Evolutionary conservation across 2,329 filamentous ascomycete species (phyloP).

Genomic region (Xylaria sp.): DNA sequence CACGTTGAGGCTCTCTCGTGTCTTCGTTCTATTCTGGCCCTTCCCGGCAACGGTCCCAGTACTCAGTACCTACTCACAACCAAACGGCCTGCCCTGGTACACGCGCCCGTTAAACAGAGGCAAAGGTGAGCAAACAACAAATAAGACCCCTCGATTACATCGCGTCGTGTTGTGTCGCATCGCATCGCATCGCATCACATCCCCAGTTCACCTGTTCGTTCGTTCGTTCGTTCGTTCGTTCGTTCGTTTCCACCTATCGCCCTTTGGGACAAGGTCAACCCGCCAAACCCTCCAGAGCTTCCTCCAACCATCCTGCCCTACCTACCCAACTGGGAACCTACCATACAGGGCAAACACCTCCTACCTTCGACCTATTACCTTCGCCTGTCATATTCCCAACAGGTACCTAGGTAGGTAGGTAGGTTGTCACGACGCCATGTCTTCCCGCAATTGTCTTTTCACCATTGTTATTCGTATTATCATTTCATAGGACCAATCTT

Average conservation of each 20-base stretch:
- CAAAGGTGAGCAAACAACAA: constrained; percentile 25
- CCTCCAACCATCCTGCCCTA: constrained; percentile 36
- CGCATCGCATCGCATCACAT: constrained; percentile 30
- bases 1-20: constrained; percentile 17
- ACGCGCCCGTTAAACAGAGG: constrained; percentile 5
- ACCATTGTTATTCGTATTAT: neutral
- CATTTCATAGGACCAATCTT: neutral
- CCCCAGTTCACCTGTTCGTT: constrained; percentile 14
- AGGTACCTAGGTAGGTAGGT: constrained; percentile 10
- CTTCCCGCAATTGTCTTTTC: neutral
- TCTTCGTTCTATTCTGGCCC: constrained; percentile 3
- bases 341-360: constrained; percentile 47
- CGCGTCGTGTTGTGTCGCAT: constrained; percentile 29
- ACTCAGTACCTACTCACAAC: neutral
- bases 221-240: constrained; percentile 15
- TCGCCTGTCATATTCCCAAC: constrained; percentile 15
- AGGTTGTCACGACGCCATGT: constrained; percentile 1
- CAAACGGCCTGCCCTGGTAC: constrained; percentile 19
- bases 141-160: constrained; percentile 28
- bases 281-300: constrained; percentile 29
- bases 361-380: constrained; percentile 47
- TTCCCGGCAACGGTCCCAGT: neutral
- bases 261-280: constrained; percentile 37
- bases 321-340: constrained; percentile 42
- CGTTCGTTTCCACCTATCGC: constrained; percentile 31